Conservation (phyloP, 2,329 filamentous ascomycete species). For the Xylariaceae sp. region DNA sequence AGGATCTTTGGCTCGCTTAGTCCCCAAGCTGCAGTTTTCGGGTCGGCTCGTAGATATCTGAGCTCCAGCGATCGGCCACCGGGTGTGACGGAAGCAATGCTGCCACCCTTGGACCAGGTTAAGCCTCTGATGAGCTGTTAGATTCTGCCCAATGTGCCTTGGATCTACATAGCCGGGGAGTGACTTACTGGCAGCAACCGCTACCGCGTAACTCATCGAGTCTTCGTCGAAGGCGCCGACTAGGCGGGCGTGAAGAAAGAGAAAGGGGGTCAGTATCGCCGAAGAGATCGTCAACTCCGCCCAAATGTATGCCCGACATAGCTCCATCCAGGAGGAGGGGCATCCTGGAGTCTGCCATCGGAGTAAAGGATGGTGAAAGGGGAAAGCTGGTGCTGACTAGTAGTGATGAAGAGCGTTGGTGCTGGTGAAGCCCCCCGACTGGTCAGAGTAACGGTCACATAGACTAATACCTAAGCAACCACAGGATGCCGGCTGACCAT, state of each 20-base stretch:
- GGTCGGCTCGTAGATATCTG: slow-evolving; percentile 64
- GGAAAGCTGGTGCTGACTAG: no score
- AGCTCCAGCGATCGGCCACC: slow-evolving; percentile 68
- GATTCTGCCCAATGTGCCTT: slow-evolving; percentile 15
- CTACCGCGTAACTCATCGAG: slow-evolving; percentile 70
- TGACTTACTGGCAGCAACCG: slow-evolving; percentile 75
- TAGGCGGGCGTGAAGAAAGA: slow-evolving; percentile 46
- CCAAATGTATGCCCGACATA: slow-evolving; percentile 53
- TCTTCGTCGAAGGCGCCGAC: slow-evolving; percentile 65
- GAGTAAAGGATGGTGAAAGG: background rate
- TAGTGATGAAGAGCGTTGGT: background rate
- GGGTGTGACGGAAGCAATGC: slow-evolving; percentile 72
- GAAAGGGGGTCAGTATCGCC: slow-evolving; percentile 60
- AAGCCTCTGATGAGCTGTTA: slow-evolving; percentile 54
- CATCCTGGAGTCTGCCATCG: slow-evolving; percentile 39
- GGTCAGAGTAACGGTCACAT: background rate
- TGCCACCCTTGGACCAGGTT: slow-evolving; percentile 83
- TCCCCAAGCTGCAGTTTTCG: slow-evolving; percentile 66
- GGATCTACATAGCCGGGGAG: slow-evolving; percentile 1
- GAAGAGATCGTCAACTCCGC: slow-evolving; percentile 70
- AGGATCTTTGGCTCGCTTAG: slow-evolving; percentile 67
- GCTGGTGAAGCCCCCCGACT: background rate
- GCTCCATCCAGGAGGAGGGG: slow-evolving; percentile 50
- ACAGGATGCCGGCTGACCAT: background rate
- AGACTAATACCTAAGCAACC: background rate